These are phyloP conservation scores for Cinnamomum chago DNA, from an alignment of 164 flowering plant genomes.

Conservation along the genomic window DNA sequence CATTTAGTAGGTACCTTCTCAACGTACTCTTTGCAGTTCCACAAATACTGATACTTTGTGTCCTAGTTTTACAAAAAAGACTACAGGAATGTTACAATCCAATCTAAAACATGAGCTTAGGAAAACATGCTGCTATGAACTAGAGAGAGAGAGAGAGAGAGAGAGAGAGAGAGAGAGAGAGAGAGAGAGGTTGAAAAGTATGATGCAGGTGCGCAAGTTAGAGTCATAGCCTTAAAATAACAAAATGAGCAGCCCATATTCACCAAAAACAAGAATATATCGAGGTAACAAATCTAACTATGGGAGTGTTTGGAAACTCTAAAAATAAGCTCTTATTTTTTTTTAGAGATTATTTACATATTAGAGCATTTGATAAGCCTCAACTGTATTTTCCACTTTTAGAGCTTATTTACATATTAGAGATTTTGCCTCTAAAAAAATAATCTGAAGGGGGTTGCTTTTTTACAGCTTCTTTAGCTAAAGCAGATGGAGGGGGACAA, in stretches of 20 bases:
- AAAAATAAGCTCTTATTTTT: no score
- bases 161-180: not conserved
- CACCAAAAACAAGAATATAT: not conserved
- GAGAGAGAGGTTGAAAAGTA: not conserved
- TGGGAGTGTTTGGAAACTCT: not conserved
- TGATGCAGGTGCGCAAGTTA: not conserved
- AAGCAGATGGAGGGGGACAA: no score
- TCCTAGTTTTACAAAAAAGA: constrained; percentile 64
- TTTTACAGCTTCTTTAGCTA: no score
- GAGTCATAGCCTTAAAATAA: not conserved
- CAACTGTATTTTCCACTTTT: no score
- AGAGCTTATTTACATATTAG: no score
- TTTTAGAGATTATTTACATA: no score
- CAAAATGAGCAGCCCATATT: not conserved
- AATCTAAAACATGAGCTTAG: not conserved
- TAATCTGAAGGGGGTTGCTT: no score
- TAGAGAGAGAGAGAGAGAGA: not conserved
- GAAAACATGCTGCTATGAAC: not conserved
- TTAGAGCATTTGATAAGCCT: no score
- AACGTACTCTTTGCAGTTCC: constrained; percentile 89
- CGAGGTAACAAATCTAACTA: not conserved
- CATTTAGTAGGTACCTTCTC: constrained; percentile 43
- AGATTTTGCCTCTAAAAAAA: no score
- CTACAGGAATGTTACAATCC: constrained; percentile 3
- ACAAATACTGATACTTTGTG: constrained; percentile 72